Percentiles rank a stretch among this genome's conserved stretches.
These are phyloP conservation scores for Pestalotiopsis sp. DNA, from an alignment of 2,329 filamentous ascomycete genomes.

Conservation along the genomic window DNA sequence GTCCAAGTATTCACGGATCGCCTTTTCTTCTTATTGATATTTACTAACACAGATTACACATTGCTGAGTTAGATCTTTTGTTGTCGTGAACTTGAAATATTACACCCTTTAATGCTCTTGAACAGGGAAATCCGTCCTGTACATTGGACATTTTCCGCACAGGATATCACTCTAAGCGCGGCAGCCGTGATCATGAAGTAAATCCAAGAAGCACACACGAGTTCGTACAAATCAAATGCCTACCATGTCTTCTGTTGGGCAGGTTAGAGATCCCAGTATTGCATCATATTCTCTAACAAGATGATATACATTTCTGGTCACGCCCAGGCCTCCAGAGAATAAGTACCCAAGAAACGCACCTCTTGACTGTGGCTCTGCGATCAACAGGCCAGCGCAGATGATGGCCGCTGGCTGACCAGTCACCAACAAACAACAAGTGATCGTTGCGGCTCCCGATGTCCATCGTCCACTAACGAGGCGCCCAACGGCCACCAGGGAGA, in stretches of 20 bases:
- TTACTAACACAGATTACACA: not conserved
- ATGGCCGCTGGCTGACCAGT: not conserved
- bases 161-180: not conserved
- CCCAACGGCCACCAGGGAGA: not conserved
- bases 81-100: not conserved
- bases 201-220: not conserved
- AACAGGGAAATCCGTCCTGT: not conserved
- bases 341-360: not conserved
- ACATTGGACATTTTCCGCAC: not conserved
- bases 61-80: not conserved
- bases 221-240: not conserved
- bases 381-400: slow-evolving; percentile 1
- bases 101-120: not conserved
- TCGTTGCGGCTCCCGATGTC: not conserved
- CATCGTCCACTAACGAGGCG: not conserved
- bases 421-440: not conserved
- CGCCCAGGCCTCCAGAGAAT: not conserved
- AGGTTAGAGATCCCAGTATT: not conserved
- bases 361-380: not conserved
- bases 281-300: not conserved
- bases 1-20: too few species aligned
- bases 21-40: not conserved
- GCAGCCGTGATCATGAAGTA: not conserved
- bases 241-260: not conserved
- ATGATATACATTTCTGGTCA: not conserved